phyloP scores from a whole-genome alignment of 352 stramenopile genomes.

The Globisporangium polare region DNA sequence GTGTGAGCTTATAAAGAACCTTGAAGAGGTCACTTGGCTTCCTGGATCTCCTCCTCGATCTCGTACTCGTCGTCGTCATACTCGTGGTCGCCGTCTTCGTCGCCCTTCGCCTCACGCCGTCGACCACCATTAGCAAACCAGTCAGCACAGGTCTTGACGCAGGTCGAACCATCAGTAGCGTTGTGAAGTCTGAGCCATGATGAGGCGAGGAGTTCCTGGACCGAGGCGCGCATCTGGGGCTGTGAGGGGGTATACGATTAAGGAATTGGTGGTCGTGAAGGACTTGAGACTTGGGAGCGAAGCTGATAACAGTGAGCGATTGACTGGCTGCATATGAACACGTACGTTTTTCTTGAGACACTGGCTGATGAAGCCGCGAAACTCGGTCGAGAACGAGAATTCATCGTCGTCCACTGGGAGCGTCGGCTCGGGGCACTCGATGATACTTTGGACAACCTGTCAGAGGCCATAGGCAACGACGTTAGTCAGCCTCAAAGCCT shows the following conservation, averaged over 20 bases:
- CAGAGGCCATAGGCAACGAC: background rate
- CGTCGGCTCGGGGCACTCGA: constrained; percentile 49
- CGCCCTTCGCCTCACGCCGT: background rate
- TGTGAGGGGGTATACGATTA: constrained; percentile 10
- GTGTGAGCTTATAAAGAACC: background rate
- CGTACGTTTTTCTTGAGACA: constrained; percentile 68
- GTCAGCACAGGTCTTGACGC: constrained; percentile 23
- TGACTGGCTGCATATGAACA: background rate
- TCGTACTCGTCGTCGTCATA: constrained; percentile 50
- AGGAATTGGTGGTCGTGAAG: background rate
- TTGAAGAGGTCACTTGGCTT: constrained; percentile 6
- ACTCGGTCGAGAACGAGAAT: constrained; percentile 41
- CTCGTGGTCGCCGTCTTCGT: constrained; percentile 18
- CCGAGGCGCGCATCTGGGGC: constrained; percentile 52
- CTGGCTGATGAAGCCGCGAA: constrained; percentile 49
- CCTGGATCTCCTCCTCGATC: constrained; percentile 43
- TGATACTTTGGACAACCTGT: constrained; percentile 72
- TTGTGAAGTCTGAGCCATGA: constrained; percentile 53
- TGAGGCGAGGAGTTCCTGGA: constrained; percentile 47
- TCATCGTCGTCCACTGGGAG: constrained; percentile 29
- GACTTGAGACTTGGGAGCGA: background rate
- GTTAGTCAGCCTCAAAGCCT: background rate
- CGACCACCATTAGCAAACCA: constrained; percentile 27
- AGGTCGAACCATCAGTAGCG: constrained; percentile 32
- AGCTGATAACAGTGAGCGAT: background rate